Percentiles rank a stretch among this genome's conserved stretches.
phyloP scores from a whole-genome alignment of 768 basidiomycete species.

The Kwoniella shandongensis region DNA sequence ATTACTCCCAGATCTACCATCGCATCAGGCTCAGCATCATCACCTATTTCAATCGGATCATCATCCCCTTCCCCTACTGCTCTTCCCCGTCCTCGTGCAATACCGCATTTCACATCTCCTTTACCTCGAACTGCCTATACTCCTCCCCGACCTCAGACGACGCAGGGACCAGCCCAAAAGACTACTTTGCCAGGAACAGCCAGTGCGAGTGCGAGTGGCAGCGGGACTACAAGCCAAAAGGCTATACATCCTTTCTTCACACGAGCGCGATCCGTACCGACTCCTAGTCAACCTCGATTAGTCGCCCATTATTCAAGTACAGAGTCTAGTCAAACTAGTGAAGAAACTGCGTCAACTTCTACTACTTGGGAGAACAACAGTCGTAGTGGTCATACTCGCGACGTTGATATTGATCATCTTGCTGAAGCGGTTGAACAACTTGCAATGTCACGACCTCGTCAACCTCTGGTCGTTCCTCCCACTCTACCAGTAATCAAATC shows the following conservation, averaged over 20 bases:
- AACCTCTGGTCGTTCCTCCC: background rate
- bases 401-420: slow-evolving; percentile 5
- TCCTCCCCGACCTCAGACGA: background rate
- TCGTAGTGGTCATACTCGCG: background rate
- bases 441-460: background rate
- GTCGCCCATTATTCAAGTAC: slow-evolving; percentile 37
- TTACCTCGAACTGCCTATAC: slow-evolving; percentile 25
- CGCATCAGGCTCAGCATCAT: slow-evolving; percentile 10
- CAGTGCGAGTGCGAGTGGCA: background rate
- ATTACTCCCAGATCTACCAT: background rate
- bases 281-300: slow-evolving; percentile 28
- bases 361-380: background rate
- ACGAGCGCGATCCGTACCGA: slow-evolving; percentile 14
- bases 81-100: slow-evolving; percentile 15
- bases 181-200: background rate
- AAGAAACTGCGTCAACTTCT: background rate
- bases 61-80: slow-evolving; percentile 13
- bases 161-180: background rate
- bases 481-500: background rate
- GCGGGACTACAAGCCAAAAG: slow-evolving; percentile 5
- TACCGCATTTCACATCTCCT: slow-evolving; percentile 26
- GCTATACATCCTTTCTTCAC: slow-evolving; percentile 49
- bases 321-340: slow-evolving; percentile 10
- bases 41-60: slow-evolving; percentile 28
- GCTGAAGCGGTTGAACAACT: slow-evolving; percentile 15